A percentile compares a stretch with the other conserved stretches of the same genome.
Evolutionary conservation across 225 moss, liverwort and hornwort genomes (phyloP).

Genomic region (Marchantia paleacea): DNA sequence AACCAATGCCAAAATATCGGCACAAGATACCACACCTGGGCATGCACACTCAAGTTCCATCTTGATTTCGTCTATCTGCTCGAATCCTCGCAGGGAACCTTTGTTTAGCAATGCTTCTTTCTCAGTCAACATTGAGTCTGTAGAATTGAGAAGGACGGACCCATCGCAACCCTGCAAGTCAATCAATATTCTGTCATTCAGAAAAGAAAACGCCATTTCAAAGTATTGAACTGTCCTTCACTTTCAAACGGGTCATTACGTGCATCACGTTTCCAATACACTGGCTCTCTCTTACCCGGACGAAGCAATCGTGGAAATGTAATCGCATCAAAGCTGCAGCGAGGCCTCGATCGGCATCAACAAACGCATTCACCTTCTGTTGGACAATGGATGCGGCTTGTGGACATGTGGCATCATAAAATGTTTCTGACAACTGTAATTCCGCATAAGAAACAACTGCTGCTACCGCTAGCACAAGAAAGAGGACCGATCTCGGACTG

Average conservation of each 20-base stretch:
- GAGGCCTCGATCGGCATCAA: slow-evolving; percentile 5
- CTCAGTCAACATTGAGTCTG: slow-evolving; percentile 19
- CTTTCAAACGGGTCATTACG: neutral
- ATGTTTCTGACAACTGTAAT: slow-evolving; percentile 10
- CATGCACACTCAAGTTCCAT: slow-evolving; percentile 41
- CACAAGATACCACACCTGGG: slow-evolving; percentile 45
- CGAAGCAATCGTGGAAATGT: slow-evolving; percentile 37
- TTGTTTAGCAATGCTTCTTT: slow-evolving; percentile 6
- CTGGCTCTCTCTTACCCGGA: slow-evolving; percentile 10
- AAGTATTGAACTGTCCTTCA: neutral
- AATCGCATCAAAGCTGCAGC: slow-evolving; percentile 26
- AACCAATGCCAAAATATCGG: slow-evolving; percentile 40
- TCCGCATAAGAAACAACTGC: slow-evolving; percentile 10
- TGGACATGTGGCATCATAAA: slow-evolving; percentile 16
- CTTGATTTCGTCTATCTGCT: slow-evolving; percentile 39
- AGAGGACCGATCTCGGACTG: neutral
- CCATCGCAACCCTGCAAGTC: slow-evolving; percentile 39
- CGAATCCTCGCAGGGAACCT: neutral
- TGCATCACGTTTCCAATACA: neutral
- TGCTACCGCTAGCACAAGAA: neutral
- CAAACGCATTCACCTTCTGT: neutral
- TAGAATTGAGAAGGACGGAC: slow-evolving; percentile 37
- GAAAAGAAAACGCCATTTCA: neutral
- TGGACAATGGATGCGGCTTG: neutral
- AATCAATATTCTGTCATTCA: neutral